A percentile compares a stretch with the other conserved stretches of the same genome.
Conservation (phyloP, 1,284 basidiomycete genomes). For the Naganishia cerealis region DNA sequence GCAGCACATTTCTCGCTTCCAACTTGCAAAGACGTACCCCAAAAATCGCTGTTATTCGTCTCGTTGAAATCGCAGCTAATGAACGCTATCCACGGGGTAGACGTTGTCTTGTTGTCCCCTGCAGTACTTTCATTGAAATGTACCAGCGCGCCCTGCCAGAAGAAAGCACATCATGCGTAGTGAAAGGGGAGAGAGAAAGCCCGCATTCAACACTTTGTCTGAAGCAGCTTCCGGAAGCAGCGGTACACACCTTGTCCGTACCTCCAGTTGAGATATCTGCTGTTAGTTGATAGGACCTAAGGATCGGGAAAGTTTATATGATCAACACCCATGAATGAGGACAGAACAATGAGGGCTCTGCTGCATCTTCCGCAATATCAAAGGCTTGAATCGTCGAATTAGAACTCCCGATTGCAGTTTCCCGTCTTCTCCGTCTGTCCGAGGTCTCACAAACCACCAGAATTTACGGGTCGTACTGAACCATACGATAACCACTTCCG, state of each 20-base stretch:
- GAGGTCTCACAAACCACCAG: not conserved
- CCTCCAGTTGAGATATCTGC: conserved; percentile 48
- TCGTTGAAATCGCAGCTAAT: conserved; percentile 76
- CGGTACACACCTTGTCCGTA: conserved; percentile 37
- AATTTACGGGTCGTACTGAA: not conserved
- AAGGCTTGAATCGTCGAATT: not conserved
- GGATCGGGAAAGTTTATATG: not conserved
- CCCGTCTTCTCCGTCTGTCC: not conserved
- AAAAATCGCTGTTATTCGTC: conserved; percentile 58
- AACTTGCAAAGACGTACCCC: conserved; percentile 51
- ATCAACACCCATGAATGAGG: not conserved
- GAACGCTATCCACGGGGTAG: conserved; percentile 83
- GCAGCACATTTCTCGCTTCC: conserved; percentile 30
- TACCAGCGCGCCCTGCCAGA: conserved; percentile 66
- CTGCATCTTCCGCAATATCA: no score
- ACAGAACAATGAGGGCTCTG: not conserved
- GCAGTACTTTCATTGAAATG: conserved; percentile 66
- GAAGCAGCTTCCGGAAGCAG: not conserved
- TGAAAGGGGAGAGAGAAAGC: not conserved
- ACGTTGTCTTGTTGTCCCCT: conserved; percentile 57
- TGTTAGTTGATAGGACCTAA: conserved; percentile 49
- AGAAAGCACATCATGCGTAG: not conserved
- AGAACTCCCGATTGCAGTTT: not conserved
- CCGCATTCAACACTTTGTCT: not conserved
- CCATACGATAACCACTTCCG: not conserved